Percentiles rank a stretch among this genome's conserved stretches.
These are phyloP conservation scores for Sarcomyxa edulis DNA, from an alignment of 768 basidiomycete species.

Conservation along the genomic window DNA sequence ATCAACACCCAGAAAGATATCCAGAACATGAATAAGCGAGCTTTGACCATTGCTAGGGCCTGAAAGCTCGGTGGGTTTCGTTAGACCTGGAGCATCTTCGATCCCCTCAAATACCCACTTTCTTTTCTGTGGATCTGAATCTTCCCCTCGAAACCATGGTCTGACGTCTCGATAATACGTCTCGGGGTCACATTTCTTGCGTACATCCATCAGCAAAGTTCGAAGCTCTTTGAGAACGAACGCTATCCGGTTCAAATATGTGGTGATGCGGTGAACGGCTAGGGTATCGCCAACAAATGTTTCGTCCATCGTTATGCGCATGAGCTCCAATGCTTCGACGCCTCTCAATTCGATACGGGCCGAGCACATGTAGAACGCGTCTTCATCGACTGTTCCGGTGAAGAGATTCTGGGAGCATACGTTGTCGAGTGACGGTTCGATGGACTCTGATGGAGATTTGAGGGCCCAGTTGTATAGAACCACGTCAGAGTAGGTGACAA, in stretches of 20 bases:
- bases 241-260: constrained; percentile 61
- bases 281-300: constrained; percentile 72
- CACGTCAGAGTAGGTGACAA: constrained; percentile 87
- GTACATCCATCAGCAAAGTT: constrained; percentile 55
- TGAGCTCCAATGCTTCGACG: constrained; percentile 77
- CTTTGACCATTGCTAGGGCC: constrained; percentile 86
- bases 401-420: constrained; percentile 65
- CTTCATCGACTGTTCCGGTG: constrained; percentile 75
- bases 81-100: constrained; percentile 36
- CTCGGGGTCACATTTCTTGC: constrained; percentile 66
- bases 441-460: constrained; percentile 25
- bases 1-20: constrained; percentile 61
- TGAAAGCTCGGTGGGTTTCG: constrained; percentile 49
- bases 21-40: constrained; percentile 67
- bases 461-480: constrained; percentile 83
- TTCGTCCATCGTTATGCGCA: constrained; percentile 85
- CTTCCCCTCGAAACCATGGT: constrained; percentile 78
- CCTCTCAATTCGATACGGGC: constrained; percentile 84
- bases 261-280: constrained; percentile 55
- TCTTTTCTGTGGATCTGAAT: constrained; percentile 37
- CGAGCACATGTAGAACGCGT: constrained; percentile 84
- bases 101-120: constrained; percentile 61
- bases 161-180: constrained; percentile 68
- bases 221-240: constrained; percentile 61
- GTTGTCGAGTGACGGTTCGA: constrained; percentile 48